phyloP scores from a whole-genome alignment of 768 basidiomycete genomes.

The Cyclocybe aegerita region DNA sequence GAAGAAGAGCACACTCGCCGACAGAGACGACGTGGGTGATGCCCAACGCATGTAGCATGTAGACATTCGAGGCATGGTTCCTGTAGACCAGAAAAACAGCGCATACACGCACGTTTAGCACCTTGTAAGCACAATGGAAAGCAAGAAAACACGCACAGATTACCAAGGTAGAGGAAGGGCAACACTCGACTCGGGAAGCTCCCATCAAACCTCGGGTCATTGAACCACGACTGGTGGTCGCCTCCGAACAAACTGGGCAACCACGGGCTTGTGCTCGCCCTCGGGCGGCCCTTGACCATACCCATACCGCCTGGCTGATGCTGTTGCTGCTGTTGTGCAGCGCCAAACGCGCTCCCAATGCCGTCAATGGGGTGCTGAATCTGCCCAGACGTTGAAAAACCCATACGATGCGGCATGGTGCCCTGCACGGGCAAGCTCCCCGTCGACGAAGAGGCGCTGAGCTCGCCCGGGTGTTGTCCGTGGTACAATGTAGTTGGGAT shows the following conservation, averaged over 20 bases:
- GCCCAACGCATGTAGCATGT: constrained; percentile 93
- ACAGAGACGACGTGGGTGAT: constrained; percentile 98
- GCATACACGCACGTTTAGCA: neutral
- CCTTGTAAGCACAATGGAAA: constrained; percentile 3
- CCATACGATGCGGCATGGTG: neutral
- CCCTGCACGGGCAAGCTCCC: constrained; percentile 15
- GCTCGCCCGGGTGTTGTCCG: neutral
- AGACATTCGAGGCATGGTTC: constrained; percentile 91
- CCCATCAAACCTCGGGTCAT: constrained; percentile 90
- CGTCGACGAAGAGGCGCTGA: constrained; percentile 3
- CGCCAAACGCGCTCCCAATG: neutral
- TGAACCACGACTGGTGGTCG: constrained; percentile 92
- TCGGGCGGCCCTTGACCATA: constrained; percentile 48
- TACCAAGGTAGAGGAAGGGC: constrained; percentile 92
- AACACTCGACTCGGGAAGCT: constrained; percentile 93
- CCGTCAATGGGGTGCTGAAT: neutral
- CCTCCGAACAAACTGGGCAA: constrained; percentile 57
- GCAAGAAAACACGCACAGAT: constrained; percentile 63
- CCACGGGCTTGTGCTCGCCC: constrained; percentile 71
- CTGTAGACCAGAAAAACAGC: constrained; percentile 34
- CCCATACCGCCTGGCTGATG: neutral
- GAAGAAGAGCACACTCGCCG: constrained; percentile 89
- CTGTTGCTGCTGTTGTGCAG: constrained; percentile 11
- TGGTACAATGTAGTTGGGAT: neutral
- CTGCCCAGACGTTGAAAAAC: neutral